These are phyloP conservation scores for Cercospora nicotianae DNA, from an alignment of 2,329 filamentous ascomycete genomes.

Conservation along the genomic window DNA sequence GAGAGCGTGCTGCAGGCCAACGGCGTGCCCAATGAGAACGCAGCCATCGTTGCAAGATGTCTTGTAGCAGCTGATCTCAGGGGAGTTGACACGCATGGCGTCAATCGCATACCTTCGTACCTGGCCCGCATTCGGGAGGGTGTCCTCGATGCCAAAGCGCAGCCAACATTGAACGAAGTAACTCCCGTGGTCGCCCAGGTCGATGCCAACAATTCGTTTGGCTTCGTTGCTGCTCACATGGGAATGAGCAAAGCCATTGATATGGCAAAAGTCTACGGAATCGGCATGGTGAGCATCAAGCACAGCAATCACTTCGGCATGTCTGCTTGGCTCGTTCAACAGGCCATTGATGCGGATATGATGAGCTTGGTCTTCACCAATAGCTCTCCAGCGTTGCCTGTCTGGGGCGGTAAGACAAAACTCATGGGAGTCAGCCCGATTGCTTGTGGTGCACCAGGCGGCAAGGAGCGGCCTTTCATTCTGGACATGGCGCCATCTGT, in stretches of 20 bases:
- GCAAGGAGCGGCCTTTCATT: slow-evolving; percentile 62
- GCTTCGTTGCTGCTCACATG: slow-evolving; percentile 67
- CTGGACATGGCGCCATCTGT: slow-evolving; percentile 73
- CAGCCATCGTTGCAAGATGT: slow-evolving; percentile 63
- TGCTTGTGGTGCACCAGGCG: slow-evolving; percentile 72
- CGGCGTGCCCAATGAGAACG: slow-evolving; percentile 59
- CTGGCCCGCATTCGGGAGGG: slow-evolving; percentile 70
- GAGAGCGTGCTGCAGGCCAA: slow-evolving; percentile 60
- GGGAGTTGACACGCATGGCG: slow-evolving; percentile 76
- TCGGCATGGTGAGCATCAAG: slow-evolving; percentile 74
- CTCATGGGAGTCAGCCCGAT: slow-evolving; percentile 74
- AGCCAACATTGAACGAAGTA: slow-evolving; percentile 59
- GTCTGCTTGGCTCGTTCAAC: slow-evolving; percentile 76
- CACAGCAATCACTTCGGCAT: slow-evolving; percentile 84
- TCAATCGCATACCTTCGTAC: slow-evolving; percentile 77
- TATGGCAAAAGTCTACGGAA: slow-evolving; percentile 64
- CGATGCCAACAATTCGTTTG: slow-evolving; percentile 70
- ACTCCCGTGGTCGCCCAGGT: slow-evolving; percentile 72
- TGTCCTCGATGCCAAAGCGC: slow-evolving; percentile 62
- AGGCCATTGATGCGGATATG: slow-evolving; percentile 68
- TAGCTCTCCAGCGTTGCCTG: slow-evolving; percentile 67
- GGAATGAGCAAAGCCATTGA: slow-evolving; percentile 68
- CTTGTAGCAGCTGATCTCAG: slow-evolving; percentile 74
- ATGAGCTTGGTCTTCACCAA: slow-evolving; percentile 65
- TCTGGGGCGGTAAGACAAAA: slow-evolving; percentile 67